These are phyloP conservation scores for Ophiocordyceps australis DNA, from an alignment of 2,329 filamentous ascomycete species.

Conservation along the genomic window DNA sequence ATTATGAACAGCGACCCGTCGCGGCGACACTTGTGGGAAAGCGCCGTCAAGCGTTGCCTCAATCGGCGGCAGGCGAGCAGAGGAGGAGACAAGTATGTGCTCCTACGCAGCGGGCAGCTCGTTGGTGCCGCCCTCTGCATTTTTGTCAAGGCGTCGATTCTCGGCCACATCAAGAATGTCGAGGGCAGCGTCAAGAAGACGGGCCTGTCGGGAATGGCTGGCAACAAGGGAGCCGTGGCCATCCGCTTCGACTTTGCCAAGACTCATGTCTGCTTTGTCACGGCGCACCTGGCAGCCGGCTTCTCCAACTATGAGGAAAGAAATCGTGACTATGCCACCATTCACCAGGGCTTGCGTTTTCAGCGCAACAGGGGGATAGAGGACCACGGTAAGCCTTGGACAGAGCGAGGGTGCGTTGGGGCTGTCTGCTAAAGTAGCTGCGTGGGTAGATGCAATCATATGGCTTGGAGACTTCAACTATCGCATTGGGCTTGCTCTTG, in stretches of 20 bases:
- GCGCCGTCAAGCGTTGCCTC: constrained; percentile 57
- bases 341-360: constrained; percentile 73
- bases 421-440: too few relatives aligned
- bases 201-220: constrained; percentile 90
- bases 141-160: constrained; percentile 63
- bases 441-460: constrained; percentile 56
- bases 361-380: constrained; percentile 82
- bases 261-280: constrained; percentile 87
- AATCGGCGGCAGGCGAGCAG: constrained; percentile 50
- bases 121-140: constrained; percentile 87
- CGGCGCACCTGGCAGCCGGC: constrained; percentile 86
- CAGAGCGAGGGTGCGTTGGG: too few relatives aligned
- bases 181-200: constrained; percentile 90
- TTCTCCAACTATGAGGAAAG: constrained; percentile 95
- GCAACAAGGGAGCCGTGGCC: constrained; percentile 93
- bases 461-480: constrained; percentile 99
- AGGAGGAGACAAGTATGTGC: constrained; percentile 64
- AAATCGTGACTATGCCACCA: constrained; percentile 83
- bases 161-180: constrained; percentile 83
- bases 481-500: constrained; percentile 69
- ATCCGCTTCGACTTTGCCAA: constrained; percentile 91
- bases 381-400: constrained; percentile 59
- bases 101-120: constrained; percentile 80
- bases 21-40: constrained; percentile 72
- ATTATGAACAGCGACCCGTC: constrained; percentile 97